These are phyloP conservation scores for Kondoa malvinella DNA, from an alignment of 768 basidiomycete genomes.

Conservation along the genomic window DNA sequence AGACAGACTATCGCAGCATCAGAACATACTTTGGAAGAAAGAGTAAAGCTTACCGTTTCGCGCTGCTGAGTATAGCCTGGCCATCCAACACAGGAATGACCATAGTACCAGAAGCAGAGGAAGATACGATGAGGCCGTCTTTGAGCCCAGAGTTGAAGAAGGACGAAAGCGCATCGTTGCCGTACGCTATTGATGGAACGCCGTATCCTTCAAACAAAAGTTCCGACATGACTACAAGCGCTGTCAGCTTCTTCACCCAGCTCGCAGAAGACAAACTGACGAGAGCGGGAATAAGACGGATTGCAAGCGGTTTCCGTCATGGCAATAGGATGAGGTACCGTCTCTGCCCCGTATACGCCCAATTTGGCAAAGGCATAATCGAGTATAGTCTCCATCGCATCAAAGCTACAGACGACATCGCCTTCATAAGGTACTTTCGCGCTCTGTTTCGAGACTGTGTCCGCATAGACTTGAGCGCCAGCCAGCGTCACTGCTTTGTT, in stretches of 20 bases:
- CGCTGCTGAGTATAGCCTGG: conserved; percentile 61
- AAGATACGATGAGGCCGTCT: conserved; percentile 74
- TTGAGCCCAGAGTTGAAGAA: conserved; percentile 52
- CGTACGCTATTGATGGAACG: conserved; percentile 70
- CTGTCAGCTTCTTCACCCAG: background rate
- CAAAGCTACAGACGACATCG: conserved; percentile 76
- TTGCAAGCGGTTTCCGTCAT: conserved; percentile 87
- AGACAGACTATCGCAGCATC: conserved; percentile 49
- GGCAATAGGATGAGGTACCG: conserved; percentile 68
- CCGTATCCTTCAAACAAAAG: conserved; percentile 86
- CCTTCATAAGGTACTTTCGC: conserved; percentile 80
- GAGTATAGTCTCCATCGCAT: conserved; percentile 76
- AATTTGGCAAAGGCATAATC: conserved; percentile 81
- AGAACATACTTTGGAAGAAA: background rate
- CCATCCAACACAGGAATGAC: conserved; percentile 74
- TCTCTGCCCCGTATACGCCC: conserved; percentile 51
- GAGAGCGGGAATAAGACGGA: conserved; percentile 66
- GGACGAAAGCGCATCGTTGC: conserved; percentile 77
- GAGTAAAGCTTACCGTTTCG: conserved; percentile 52
- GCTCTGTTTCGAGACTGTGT: conserved; percentile 64
- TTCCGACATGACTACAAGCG: conserved; percentile 75
- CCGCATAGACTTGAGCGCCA: conserved; percentile 70
- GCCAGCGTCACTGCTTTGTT: conserved; percentile 72
- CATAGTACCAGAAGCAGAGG: conserved; percentile 80
- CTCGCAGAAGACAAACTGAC: conserved; percentile 39